Conservation (phyloP, 441 rosid genomes). For the Pelargonium cotyledonis region DNA sequence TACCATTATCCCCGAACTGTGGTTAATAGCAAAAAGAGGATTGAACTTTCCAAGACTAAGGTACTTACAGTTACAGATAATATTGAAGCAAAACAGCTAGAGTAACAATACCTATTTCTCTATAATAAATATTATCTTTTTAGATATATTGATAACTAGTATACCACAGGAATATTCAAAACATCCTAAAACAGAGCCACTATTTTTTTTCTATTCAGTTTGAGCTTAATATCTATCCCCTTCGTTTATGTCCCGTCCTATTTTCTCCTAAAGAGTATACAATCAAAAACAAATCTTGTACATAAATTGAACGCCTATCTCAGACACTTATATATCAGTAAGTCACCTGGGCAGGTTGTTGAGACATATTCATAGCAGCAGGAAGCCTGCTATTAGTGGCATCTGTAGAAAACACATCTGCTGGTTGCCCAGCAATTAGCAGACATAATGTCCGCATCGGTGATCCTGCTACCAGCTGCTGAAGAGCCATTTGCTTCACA, state of each 20-base stretch:
- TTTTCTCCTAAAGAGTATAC: neutral
- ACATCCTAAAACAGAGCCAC: neutral
- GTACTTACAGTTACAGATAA: neutral
- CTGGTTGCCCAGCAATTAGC: conserved; percentile 97
- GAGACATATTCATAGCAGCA: conserved; percentile 34
- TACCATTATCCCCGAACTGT: conserved; percentile 63
- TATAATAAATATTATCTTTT: no score
- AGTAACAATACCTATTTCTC: no score
- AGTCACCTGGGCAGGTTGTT: conserved; percentile 57
- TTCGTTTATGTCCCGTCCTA: neutral
- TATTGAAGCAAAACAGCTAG: neutral
- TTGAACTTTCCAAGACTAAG: neutral
- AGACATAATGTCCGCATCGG: conserved; percentile 93
- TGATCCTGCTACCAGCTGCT: conserved; percentile 85
- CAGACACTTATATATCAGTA: conserved; percentile 15
- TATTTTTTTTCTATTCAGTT: neutral
- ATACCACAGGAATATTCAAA: neutral
- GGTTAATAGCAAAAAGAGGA: conserved; percentile 17
- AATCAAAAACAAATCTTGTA: neutral
- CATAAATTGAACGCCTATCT: neutral
- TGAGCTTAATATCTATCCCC: neutral
- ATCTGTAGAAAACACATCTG: conserved; percentile 69
- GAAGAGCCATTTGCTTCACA: conserved; percentile 93
- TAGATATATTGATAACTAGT: no score
- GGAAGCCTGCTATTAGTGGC: conserved; percentile 29